Base-by-base conservation (phyloP, 441 rosid species). In the Rhodomyrtus psidioides region DNA sequence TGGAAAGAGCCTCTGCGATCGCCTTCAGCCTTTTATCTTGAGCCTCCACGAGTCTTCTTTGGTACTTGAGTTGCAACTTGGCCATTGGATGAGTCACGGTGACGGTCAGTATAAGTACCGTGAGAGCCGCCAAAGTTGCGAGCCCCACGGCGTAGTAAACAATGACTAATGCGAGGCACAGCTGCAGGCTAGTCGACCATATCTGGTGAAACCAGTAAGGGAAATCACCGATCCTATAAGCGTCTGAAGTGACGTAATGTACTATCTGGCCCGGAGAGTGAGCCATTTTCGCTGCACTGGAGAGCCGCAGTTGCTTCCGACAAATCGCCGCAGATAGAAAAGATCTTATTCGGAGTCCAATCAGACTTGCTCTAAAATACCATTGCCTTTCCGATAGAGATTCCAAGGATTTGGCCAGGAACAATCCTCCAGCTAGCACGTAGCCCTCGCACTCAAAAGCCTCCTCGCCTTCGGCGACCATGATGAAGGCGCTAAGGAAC, bases 181-280 rank as follows among this genome's bases (percentile, higher is more conserved):
- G 87, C 70, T 92, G 95, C 74, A 93, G 86, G 85, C 86, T 65
- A 19, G 91, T 88, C 51, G 92, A 85, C 96, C 96, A 93, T 53
- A 90, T 91, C 12, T 93, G 92, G 85, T 93, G 96, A 83, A 94
- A 88, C 85, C 90, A 90, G 88, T 90, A 91, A 46, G 90, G 65
- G 53, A 92, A 92, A 51, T 82, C 90, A 51, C 90, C 92, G 24
- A 93, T 86, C 86, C 93, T 87, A 53, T 88, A 91, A 26, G 93
- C 95, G 86, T 94, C 94, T 16, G 93, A 92, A 13, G 91, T 88
- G 86, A 91, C 90, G 84, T 89, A 87, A 84, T 90, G 90, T 87
- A 92, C 90, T 9, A 93, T 92, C 90, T 93, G 94, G 14, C 94
- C 93, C 1, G 92, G 89, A 53, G 95, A 91, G 57, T 90, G 89